A percentile compares a stretch with the other conserved stretches of the same genome.
Evolutionary conservation across 2,329 filamentous ascomycete genomes (phyloP).

Genomic region (Xylariaceae sp.): DNA sequence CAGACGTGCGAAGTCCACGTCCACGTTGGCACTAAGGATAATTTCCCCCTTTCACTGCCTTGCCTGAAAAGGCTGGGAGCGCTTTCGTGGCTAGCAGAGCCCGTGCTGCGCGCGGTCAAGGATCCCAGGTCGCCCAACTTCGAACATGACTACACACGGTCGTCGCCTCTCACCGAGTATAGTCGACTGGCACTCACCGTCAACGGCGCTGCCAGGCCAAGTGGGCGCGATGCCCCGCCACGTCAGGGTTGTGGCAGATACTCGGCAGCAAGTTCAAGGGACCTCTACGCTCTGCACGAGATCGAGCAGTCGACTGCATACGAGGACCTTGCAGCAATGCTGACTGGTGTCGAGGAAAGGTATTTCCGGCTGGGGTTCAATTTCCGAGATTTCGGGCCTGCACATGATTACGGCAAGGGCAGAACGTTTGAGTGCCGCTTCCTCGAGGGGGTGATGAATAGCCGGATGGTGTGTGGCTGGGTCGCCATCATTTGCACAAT

Average conservation of each 20-base stretch:
- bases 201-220: background rate
- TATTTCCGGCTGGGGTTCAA: slow-evolving; percentile 33
- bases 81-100: slow-evolving; percentile 30
- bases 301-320: slow-evolving; percentile 24
- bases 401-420: slow-evolving; percentile 28
- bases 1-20: slow-evolving; percentile 32
- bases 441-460: slow-evolving; percentile 27
- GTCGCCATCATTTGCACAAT: slow-evolving; percentile 26
- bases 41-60: slow-evolving; percentile 21
- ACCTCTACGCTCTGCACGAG: slow-evolving; percentile 17
- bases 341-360: slow-evolving; percentile 26
- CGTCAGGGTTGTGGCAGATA: background rate
- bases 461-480: slow-evolving; percentile 26
- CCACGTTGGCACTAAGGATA: slow-evolving; percentile 29
- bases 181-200: slow-evolving; percentile 24
- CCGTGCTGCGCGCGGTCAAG: slow-evolving; percentile 27
- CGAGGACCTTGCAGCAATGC: slow-evolving; percentile 25
- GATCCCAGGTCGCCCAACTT: slow-evolving; percentile 31
- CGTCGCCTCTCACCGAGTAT: slow-evolving; percentile 23
- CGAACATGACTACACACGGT: slow-evolving; percentile 30
- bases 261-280: too few species aligned
- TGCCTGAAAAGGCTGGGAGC: slow-evolving; percentile 28
- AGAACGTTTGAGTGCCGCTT: slow-evolving; percentile 32
- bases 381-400: slow-evolving; percentile 30
- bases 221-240: background rate